Percentiles rank a stretch among this genome's conserved stretches.
Evolutionary conservation across 2,329 filamentous ascomycete species (phyloP).

Genomic region (Calycina herbarum): DNA sequence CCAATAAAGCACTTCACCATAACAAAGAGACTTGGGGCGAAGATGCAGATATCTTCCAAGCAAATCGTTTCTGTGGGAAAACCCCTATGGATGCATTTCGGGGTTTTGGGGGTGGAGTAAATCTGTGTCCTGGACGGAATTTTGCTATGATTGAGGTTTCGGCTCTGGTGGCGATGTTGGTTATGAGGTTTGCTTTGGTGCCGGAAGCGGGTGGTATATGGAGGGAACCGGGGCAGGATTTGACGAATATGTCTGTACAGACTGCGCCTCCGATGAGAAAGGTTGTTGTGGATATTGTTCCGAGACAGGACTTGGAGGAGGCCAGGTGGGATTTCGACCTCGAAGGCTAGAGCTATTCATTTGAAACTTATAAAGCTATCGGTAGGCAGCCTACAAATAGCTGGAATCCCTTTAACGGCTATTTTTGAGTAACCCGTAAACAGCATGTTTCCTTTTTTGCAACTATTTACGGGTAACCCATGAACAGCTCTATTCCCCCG

Average conservation of each 20-base stretch:
- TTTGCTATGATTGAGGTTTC: slow-evolving; percentile 6
- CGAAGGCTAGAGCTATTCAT: not conserved
- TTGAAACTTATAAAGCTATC: too few relatives aligned
- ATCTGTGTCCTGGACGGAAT: slow-evolving; percentile 2
- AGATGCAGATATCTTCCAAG: not conserved
- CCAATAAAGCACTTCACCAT: slow-evolving; percentile 1
- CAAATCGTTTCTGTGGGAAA: not conserved
- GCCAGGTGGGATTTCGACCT: not conserved
- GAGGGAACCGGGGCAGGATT: slow-evolving; percentile 1
- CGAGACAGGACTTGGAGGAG: not conserved
- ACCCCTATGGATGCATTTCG: not conserved
- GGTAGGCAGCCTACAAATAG: too few relatives aligned
- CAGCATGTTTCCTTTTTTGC: too few relatives aligned
- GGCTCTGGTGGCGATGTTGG: not conserved
- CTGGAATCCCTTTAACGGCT: too few relatives aligned
- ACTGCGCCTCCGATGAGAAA: not conserved
- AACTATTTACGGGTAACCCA: too few relatives aligned
- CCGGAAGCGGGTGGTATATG: not conserved
- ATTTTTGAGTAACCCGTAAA: too few relatives aligned
- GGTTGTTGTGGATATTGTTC: slow-evolving; percentile 4
- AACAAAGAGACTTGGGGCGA: slow-evolving; percentile 3
- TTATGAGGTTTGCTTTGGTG: not conserved
- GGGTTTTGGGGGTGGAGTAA: slow-evolving; percentile 12
- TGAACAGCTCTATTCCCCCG: too few relatives aligned
- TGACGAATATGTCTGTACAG: not conserved